Evolutionary conservation across 768 basidiomycete genomes (phyloP).

Genomic region (Atractiella rhizophila): DNA sequence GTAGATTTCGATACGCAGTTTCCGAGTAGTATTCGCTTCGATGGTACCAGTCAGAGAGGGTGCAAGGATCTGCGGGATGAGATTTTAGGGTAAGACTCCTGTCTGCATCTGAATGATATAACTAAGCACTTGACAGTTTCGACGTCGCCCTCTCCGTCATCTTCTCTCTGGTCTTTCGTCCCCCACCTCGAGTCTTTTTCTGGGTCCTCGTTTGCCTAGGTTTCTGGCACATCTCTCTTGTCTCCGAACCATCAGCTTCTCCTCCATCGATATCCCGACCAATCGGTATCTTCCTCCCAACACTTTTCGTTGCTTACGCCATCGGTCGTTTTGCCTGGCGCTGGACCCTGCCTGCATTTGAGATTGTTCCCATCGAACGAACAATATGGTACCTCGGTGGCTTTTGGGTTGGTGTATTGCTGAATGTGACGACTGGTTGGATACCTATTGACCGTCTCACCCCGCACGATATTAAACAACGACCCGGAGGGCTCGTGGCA

Average conservation of each 20-base stretch:
- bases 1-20: slow-evolving; percentile 50
- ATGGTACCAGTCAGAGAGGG: slow-evolving; percentile 29
- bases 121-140: too few species aligned
- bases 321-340: slow-evolving; percentile 56
- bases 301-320: slow-evolving; percentile 48
- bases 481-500: slow-evolving; percentile 28
- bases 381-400: slow-evolving; percentile 47
- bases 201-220: slow-evolving; percentile 35
- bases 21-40: slow-evolving; percentile 42
- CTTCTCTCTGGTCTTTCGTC: slow-evolving; percentile 47
- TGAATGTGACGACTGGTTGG: slow-evolving; percentile 41
- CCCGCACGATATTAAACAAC: slow-evolving; percentile 37
- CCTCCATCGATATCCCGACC: slow-evolving; percentile 31
- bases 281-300: slow-evolving; percentile 51
- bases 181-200: slow-evolving; percentile 46
- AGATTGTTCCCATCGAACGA: slow-evolving; percentile 42
- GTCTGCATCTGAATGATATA: too few species aligned
- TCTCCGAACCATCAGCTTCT: slow-evolving; percentile 32
- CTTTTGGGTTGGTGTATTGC: slow-evolving; percentile 52
- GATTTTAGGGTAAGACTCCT: slow-evolving; percentile 44
- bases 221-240: slow-evolving; percentile 60
- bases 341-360: slow-evolving; percentile 45
- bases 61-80: slow-evolving; percentile 45
- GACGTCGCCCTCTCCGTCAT: slow-evolving; percentile 42
- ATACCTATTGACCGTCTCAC: slow-evolving; percentile 58